These are phyloP conservation scores for Microbotryum violaceum DNA, from an alignment of 1,284 basidiomycete species.

Conservation along the genomic window DNA sequence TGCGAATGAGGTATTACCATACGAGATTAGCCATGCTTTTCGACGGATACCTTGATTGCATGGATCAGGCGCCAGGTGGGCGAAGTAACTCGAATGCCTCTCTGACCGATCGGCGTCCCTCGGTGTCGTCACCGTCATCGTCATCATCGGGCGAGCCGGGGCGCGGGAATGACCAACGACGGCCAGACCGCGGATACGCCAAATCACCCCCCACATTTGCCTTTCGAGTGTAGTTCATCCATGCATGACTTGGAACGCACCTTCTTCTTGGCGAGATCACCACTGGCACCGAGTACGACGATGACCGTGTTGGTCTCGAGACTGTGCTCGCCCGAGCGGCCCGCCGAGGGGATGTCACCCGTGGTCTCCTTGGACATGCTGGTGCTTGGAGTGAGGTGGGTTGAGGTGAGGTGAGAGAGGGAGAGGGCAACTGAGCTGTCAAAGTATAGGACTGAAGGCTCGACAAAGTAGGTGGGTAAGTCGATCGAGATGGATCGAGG, in stretches of 20 bases:
- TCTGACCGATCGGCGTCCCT: not conserved
- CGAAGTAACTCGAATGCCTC: constrained; percentile 7
- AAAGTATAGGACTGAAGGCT: no score
- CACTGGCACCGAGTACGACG: constrained; percentile 90
- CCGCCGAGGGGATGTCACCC: constrained; percentile 19
- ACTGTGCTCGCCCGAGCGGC: constrained; percentile 1
- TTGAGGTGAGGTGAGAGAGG: not conserved
- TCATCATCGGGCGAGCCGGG: constrained; percentile 1
- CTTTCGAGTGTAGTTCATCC: not conserved
- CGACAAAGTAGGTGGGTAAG: no score
- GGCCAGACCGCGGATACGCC: not conserved
- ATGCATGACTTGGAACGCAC: constrained; percentile 43
- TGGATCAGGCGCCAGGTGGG: not conserved
- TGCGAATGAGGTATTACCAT: not conserved
- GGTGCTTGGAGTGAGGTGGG: not conserved
- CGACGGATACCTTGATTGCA: not conserved
- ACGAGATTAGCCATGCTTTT: no score
- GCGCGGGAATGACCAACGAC: not conserved
- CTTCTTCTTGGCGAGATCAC: constrained; percentile 99
- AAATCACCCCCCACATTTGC: not conserved
- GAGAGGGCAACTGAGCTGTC: no score
- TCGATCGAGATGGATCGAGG: no score
- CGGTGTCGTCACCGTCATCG: no score
- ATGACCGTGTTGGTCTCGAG: constrained; percentile 81
- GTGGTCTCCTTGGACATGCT: constrained; percentile 9